These are phyloP conservation scores for Elsinoe fawcettii DNA, from an alignment of 2,329 filamentous ascomycete species.

Conservation along the genomic window DNA sequence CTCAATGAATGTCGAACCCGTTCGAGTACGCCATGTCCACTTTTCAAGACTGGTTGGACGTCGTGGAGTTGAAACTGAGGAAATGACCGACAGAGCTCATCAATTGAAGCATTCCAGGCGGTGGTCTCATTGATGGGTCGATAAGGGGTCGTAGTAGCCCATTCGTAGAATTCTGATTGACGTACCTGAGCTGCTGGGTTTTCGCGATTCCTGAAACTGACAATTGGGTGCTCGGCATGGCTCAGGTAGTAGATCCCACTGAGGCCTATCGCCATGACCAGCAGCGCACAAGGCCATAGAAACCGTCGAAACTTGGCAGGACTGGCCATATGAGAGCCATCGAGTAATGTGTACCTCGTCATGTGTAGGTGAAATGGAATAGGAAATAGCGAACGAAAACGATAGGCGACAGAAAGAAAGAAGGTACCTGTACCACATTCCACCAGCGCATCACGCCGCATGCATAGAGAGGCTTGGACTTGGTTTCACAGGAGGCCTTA, in stretches of 20 bases:
- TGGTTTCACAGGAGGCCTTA: no score
- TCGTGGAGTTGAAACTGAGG: slow-evolving; percentile 35
- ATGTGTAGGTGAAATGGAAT: neutral
- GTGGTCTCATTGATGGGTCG: slow-evolving; percentile 15
- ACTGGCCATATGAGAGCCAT: neutral
- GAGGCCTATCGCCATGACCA: neutral
- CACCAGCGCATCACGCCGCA: no score
- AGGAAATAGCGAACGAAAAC: neutral
- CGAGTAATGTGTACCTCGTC: neutral
- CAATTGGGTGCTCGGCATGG: neutral
- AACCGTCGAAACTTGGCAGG: neutral
- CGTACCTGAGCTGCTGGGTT: neutral
- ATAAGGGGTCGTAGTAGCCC: slow-evolving; percentile 20
- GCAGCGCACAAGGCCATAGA: neutral
- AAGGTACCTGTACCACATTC: neutral
- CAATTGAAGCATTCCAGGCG: slow-evolving; percentile 4
- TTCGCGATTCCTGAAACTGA: neutral
- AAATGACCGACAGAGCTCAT: slow-evolving; percentile 34
- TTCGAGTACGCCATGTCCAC: slow-evolving; percentile 40
- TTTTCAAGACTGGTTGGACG: slow-evolving; percentile 44
- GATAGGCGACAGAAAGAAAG: neutral
- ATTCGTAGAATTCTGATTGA: slow-evolving; percentile 19
- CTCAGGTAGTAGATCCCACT: neutral
- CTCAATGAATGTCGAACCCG: slow-evolving; percentile 42
- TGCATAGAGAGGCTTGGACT: no score